A percentile compares a stretch with the other conserved stretches of the same genome.
phyloP scores from a whole-genome alignment of 1,284 basidiomycete genomes.

The Papiliotrema flavescens region DNA sequence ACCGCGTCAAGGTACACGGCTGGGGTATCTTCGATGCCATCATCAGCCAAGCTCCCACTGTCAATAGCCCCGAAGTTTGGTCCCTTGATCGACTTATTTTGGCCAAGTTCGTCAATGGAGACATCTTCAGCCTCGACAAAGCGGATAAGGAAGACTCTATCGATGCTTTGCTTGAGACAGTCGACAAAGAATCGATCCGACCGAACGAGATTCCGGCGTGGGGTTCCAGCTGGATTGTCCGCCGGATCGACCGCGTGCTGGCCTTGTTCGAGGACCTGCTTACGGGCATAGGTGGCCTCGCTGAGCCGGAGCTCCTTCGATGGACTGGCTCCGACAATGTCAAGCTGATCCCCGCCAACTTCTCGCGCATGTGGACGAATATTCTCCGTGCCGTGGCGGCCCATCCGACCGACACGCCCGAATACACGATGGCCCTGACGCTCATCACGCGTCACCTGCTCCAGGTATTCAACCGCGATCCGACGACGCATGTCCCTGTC shows the following conservation, averaged over 20 bases:
- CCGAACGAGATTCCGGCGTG: slow-evolving; percentile 35
- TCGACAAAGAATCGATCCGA: slow-evolving; percentile 23
- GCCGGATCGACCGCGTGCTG: slow-evolving; percentile 31
- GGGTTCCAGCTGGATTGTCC: slow-evolving; percentile 35
- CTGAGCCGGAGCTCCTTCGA: slow-evolving; percentile 11
- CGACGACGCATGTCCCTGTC: slow-evolving; percentile 31
- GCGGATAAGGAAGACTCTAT: slow-evolving; percentile 22
- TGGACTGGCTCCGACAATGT: slow-evolving; percentile 23
- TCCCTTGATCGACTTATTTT: slow-evolving; percentile 30
- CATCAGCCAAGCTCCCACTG: slow-evolving; percentile 6
- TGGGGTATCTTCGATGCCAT: slow-evolving; percentile 42
- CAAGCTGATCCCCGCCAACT: slow-evolving; percentile 18
- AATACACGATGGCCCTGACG: slow-evolving; percentile 12
- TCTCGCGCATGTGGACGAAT: slow-evolving; percentile 37
- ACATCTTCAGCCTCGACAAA: slow-evolving; percentile 24
- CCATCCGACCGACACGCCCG: slow-evolving; percentile 2
- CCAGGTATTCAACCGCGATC: slow-evolving; percentile 30
- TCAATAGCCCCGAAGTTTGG: slow-evolving; percentile 6
- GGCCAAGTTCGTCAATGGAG: slow-evolving; percentile 25
- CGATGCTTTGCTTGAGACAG: slow-evolving; percentile 8
- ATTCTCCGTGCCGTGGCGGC: slow-evolving; percentile 28
- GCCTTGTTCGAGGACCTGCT: slow-evolving; percentile 33
- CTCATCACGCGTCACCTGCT: slow-evolving; percentile 22
- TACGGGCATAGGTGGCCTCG: slow-evolving; percentile 29
- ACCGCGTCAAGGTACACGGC: slow-evolving; percentile 32